Evolutionary conservation across 2,329 filamentous ascomycete species (phyloP), one percentile per base, ranked within the genome.

Genomic region (Cercospora janseana): DNA sequence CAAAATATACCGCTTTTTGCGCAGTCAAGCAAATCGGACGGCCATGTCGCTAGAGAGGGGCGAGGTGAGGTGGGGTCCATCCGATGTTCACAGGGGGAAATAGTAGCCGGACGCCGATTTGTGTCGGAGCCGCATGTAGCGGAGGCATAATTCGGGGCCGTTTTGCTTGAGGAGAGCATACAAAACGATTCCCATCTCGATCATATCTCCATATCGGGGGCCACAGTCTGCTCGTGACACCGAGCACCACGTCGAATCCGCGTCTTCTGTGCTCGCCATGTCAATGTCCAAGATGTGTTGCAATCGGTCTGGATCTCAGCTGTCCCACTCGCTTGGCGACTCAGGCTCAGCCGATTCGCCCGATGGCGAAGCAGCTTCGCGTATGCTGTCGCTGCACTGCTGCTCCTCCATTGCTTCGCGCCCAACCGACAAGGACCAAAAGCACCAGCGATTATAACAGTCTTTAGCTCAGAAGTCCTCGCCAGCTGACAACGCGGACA

Each of bases 251-350:
- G n/a, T n/a, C n/a, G 29, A 32, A 13, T 4, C 29, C 6, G 5
- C 29, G 6, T 32, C 29, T 31, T 4, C 8, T 4, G 29, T n/a
- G 18, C 34, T 23, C 15, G 18, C 10, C 18, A 18, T 12, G 18
- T 18, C 18, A 21, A 38, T 21, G 8, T 21, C 8, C 1, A 12
- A 16, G 20, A 31, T 23, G 24, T 10, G 13, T 5, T 12, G n/a
- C 16, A 28, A 26, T 15, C 20, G 40, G 40, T 43, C 40, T 43
- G 13, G 40, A 43, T 10, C 38, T 16, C 38, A 13, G n/a, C 9
- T 12, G 38, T 42, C 7, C 24, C 40, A 29, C 23, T 10, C 40
- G 40, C 40, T 43, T 43, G 40, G 40, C 40, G 26, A n/a, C 7
- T 9, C 24, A 43, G 13, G 21, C 38, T 26, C 12, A 23, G n/a